These are phyloP conservation scores for Hygrocybe punicea DNA, from an alignment of 768 basidiomycete genomes.

Conservation along the genomic window DNA sequence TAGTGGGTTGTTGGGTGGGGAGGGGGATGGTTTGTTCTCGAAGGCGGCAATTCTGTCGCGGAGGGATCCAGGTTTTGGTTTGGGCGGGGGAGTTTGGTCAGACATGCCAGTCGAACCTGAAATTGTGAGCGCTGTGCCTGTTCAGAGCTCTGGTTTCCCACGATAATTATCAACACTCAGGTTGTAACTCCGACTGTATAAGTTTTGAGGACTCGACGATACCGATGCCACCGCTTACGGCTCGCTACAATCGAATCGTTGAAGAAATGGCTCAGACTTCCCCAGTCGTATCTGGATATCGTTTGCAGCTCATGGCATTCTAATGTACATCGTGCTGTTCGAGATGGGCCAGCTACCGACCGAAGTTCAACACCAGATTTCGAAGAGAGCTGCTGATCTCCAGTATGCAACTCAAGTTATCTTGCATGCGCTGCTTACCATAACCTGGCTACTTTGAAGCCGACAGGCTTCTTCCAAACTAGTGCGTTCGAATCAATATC, in stretches of 20 bases:
- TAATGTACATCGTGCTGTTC: background rate
- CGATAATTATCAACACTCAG: too few species aligned
- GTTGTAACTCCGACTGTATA: too few species aligned
- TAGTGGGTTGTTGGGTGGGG: conserved; percentile 46
- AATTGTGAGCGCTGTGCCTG: too few species aligned
- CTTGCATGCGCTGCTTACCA: background rate
- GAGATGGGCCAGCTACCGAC: too few species aligned
- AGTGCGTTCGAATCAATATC: background rate
- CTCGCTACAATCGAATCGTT: background rate
- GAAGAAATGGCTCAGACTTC: too few species aligned
- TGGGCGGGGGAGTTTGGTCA: conserved; percentile 56
- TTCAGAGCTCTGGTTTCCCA: too few species aligned
- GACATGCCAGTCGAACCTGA: conserved; percentile 62
- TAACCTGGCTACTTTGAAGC: background rate
- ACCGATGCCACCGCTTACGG: conserved; percentile 4
- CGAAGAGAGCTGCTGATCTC: too few species aligned
- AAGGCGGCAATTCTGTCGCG: conserved; percentile 88
- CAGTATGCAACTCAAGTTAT: background rate
- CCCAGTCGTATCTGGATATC: background rate
- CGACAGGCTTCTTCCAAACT: background rate
- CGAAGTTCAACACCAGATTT: too few species aligned
- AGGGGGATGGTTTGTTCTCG: conserved; percentile 58
- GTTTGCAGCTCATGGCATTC: background rate
- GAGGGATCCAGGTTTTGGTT: conserved; percentile 71
- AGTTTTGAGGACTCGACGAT: too few species aligned